These are phyloP conservation scores for Fusarium udum DNA, from an alignment of 2,329 filamentous ascomycete genomes.

Conservation along the genomic window DNA sequence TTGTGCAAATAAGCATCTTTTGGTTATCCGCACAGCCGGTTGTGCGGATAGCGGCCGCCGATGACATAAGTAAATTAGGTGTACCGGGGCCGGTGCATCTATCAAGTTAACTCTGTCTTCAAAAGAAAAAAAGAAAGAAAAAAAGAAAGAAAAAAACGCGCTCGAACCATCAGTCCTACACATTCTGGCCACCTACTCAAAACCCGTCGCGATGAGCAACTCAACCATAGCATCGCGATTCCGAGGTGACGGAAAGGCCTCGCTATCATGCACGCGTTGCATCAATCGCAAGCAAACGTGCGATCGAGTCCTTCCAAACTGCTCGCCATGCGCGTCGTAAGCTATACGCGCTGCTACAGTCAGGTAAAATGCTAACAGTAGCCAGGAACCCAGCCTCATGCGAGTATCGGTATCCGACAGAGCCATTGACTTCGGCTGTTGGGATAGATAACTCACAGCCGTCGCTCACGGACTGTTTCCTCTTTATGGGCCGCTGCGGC, in stretches of 20 bases:
- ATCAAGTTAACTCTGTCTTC: background rate
- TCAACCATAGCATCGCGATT: background rate
- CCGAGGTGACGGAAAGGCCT: background rate
- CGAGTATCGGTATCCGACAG: background rate
- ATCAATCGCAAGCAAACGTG: conserved; percentile 1
- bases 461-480: background rate
- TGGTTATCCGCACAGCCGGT: background rate
- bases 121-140: no score
- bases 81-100: background rate
- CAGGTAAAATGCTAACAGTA: background rate
- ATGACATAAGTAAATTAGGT: background rate
- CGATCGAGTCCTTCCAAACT: background rate
- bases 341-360: background rate
- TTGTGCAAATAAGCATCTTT: background rate
- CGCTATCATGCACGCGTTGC: background rate
- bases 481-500: background rate
- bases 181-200: no score
- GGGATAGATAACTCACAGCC: no score
- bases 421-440: no score
- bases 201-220: background rate
- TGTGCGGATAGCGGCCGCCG: background rate
- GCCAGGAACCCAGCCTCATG: background rate
- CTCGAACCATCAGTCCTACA: no score
- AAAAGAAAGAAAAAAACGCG: background rate
- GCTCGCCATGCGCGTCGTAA: background rate